Evolutionary conservation across 805 yeast genomes (phyloP), one percentile per base, ranked within the genome.

Genomic region (Deakozyma indianensis): DNA sequence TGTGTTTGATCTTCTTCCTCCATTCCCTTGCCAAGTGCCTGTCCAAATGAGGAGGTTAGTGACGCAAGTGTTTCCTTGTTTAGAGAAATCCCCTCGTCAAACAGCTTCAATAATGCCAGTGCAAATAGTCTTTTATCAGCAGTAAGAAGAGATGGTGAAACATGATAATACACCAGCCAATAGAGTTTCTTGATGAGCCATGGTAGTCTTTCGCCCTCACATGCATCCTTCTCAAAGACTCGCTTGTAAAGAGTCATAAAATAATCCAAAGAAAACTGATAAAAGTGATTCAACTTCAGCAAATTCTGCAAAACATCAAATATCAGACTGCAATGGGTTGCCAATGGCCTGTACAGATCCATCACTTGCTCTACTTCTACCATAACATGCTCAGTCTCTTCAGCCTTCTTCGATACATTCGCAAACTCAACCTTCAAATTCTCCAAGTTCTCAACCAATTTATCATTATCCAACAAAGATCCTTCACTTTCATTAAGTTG

Each of bases 401-500:
- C 52, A 47, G 83, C 68, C 55, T 80, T 78, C 1, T 46, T 46
- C 29, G 73, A 71, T 15, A 85, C 70, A 16, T 70, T 69, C 0
- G 50, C 52, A 0, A 94, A 67, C 51, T 87, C 87, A 0, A 56
- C 48, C 56, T 90, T 88, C 44, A 90, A 61, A 1, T 54, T 58
- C 52, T 83, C 92, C 43, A 88, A 64, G 1, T 80, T 74, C 3
- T 67, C 61, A 16, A 83, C 57, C 2, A 87, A 61, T 0, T 63
- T 67, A 45, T 77, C 78, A 57, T 82, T 77, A 3, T 86, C 94
- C 25, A 88, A 64, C 21, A 88, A 70, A 45, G 72, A 74, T 0
- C 82, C 81, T 20, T 70, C 65, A 0, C 82, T 64, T 3, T 70
- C 69, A 50, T 74, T 76, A 48, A 90, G 63, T 0, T 78, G 68